Evolutionary conservation across 2,329 filamentous ascomycete genomes (phyloP), one percentile per base, ranked within the genome.

Genomic region (Immersiporthe knoxdaviesiana): DNA sequence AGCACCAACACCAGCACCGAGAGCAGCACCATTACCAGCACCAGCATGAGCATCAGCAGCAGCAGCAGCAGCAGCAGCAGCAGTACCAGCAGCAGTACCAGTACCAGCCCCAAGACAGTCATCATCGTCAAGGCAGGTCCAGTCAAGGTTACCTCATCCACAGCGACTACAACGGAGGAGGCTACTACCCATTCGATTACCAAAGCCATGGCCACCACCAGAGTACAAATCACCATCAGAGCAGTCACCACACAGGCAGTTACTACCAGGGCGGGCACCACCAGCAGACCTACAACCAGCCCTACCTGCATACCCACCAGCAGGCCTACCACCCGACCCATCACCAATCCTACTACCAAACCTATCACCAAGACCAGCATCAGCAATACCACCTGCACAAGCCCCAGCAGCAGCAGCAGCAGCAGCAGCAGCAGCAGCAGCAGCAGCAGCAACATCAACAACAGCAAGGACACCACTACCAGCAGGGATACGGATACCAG

Each of bases 401-500:
- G 35, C 54, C 14, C 52, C 52, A 41, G 41, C 73, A 44, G 54
- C 24, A 32, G 16, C 18, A 18, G 1, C 60, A 54, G 72, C 59
- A 24, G 60, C 52, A 61, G 16, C 65, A 2, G n/a, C 63, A n/a
- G n/a, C 64, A 11, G 35, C 47, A 18, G 52, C 52, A 35, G 52
- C 73, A 44, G 59, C 63, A 30, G 14, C 41, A 2, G 14, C 21
- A 35, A 3, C 58, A n/a, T 0, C 58, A 35, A 37, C 47, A 61
- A 12, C 67, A 2, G 27, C 61, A n/a, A 24, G 64, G 7, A 35
- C 47, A 18, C 50, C 52, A 41, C 52, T 73, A 44, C 52, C 24
- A 32, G 16, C 18, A 18, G 1, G 59, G 54, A 72, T 58, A 24
- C 61, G 59, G 54, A 72, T 58, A 24, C 61, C 52, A 61, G 14